phyloP scores from a whole-genome alignment of 768 basidiomycete species.

The Auricularia sp. region DNA sequence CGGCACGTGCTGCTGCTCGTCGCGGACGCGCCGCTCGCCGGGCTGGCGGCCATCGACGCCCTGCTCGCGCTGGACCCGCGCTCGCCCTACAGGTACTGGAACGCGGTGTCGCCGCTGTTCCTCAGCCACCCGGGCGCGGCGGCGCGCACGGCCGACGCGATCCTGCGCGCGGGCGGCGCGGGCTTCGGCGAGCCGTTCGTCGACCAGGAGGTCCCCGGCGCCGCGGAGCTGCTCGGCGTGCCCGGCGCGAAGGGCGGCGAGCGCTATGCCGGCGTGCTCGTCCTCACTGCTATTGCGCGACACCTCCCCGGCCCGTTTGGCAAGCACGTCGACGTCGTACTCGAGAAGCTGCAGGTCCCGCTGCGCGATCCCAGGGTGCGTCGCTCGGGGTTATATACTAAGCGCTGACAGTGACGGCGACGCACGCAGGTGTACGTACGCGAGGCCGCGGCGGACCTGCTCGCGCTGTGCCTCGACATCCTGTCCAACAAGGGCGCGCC shows the following conservation, averaged over 20 bases:
- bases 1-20: too few relatives aligned
- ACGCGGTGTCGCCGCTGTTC: conserved; percentile 16
- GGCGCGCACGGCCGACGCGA: conserved; percentile 16
- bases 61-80: conserved; percentile 56
- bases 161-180: conserved; percentile 84
- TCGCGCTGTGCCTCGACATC: conserved; percentile 90
- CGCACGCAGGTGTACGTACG: conserved; percentile 48
- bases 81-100: not conserved
- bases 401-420: not conserved
- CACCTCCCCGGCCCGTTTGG: conserved; percentile 84
- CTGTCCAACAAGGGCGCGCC: conserved; percentile 46
- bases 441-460: conserved; percentile 85
- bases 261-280: conserved; percentile 87
- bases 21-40: conserved; percentile 24
- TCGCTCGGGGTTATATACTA: not conserved
- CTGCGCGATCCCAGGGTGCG: conserved; percentile 76
- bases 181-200: conserved; percentile 84
- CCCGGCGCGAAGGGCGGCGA: conserved; percentile 56
- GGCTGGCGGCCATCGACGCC: conserved; percentile 64
- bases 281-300: conserved; percentile 85
- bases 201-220: conserved; percentile 61
- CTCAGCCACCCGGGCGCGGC: conserved; percentile 23
- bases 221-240: conserved; percentile 32
- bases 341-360: conserved; percentile 88
- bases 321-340: conserved; percentile 75